phyloP scores from a whole-genome alignment of 768 basidiomycete genomes.

The Hortiboletus campestris region DNA sequence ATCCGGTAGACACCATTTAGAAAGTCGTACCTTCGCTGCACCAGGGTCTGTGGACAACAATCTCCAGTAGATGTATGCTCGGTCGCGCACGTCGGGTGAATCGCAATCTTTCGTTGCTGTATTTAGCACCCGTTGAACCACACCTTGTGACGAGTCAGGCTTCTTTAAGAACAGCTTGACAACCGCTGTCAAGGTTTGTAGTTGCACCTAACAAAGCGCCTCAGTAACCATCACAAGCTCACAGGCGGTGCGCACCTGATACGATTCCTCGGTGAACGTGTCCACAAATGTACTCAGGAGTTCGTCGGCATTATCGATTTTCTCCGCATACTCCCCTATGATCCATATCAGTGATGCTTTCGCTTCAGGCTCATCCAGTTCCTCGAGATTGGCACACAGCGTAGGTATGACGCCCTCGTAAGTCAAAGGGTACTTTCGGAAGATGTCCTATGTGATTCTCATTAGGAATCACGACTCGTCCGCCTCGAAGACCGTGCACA shows the following conservation, averaged over 20 bases:
- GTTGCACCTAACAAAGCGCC: conserved; percentile 51
- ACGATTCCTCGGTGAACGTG: conserved; percentile 89
- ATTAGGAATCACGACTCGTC: not conserved
- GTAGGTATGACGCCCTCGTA: conserved; percentile 98
- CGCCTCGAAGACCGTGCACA: conserved; percentile 28
- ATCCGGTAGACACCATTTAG: not conserved
- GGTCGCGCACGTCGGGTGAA: conserved; percentile 92
- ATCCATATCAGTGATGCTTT: conserved; percentile 99
- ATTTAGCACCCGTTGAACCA: conserved; percentile 89
- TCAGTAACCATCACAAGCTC: not conserved
- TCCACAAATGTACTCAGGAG: conserved; percentile 88
- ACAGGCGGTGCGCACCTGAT: conserved; percentile 52
- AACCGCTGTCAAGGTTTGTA: conserved; percentile 88
- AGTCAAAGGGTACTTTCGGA: conserved; percentile 93
- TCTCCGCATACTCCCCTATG: conserved; percentile 96
- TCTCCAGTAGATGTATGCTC: conserved; percentile 98
- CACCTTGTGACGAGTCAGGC: conserved; percentile 86
- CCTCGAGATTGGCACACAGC: conserved; percentile 91
- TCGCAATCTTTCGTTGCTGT: conserved; percentile 98
- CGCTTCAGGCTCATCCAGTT: conserved; percentile 96
- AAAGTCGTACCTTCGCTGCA: conserved; percentile 77
- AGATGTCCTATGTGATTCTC: conserved; percentile 72
- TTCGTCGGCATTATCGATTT: conserved; percentile 96
- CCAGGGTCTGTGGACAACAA: conserved; percentile 91
- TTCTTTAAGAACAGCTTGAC: conserved; percentile 96